A percentile compares a stretch with the other conserved stretches of the same genome.
These are phyloP conservation scores for Kwoniella heveanensis DNA, from an alignment of 768 basidiomycete genomes.

Conservation along the genomic window DNA sequence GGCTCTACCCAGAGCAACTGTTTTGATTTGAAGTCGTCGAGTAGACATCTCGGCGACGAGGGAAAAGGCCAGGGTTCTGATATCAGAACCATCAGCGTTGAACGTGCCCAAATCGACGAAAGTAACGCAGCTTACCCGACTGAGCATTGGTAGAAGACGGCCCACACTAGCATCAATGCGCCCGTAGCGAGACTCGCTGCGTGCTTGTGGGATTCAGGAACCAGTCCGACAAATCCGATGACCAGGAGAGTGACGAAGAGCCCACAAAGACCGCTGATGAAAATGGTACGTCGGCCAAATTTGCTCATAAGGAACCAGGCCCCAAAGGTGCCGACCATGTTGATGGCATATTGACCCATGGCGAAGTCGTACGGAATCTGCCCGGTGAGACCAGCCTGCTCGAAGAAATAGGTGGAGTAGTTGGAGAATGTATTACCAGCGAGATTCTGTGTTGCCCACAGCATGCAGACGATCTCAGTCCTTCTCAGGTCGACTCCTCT, in stretches of 20 bases:
- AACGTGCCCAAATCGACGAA: too few relatives aligned
- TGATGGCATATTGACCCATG: constrained; percentile 49
- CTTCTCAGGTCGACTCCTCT: constrained; percentile 54
- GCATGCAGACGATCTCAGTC: constrained; percentile 60
- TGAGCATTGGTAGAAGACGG: constrained; percentile 53
- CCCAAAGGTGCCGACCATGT: constrained; percentile 39
- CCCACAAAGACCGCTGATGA: constrained; percentile 47
- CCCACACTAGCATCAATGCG: constrained; percentile 55
- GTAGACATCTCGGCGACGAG: constrained; percentile 55
- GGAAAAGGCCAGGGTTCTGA: constrained; percentile 38
- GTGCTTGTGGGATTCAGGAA: constrained; percentile 28
- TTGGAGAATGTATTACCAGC: constrained; percentile 48
- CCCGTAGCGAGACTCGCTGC: constrained; percentile 49
- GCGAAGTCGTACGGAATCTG: constrained; percentile 38
- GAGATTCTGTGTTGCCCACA: constrained; percentile 50
- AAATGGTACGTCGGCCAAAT: constrained; percentile 43
- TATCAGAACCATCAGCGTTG: constrained; percentile 25
- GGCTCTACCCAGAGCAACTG: constrained; percentile 40
- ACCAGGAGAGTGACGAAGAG: constrained; percentile 41
- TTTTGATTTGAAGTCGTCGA: constrained; percentile 55
- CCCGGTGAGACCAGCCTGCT: constrained; percentile 43
- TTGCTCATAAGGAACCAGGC: constrained; percentile 46
- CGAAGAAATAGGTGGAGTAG: constrained; percentile 50
- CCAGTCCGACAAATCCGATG: constrained; percentile 51
- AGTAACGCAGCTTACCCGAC: constrained; percentile 54